A percentile compares a stretch with the other conserved stretches of the same genome.
These are phyloP conservation scores for Myotisia sp. DNA, from an alignment of 2,329 filamentous ascomycete species.

Conservation along the genomic window DNA sequence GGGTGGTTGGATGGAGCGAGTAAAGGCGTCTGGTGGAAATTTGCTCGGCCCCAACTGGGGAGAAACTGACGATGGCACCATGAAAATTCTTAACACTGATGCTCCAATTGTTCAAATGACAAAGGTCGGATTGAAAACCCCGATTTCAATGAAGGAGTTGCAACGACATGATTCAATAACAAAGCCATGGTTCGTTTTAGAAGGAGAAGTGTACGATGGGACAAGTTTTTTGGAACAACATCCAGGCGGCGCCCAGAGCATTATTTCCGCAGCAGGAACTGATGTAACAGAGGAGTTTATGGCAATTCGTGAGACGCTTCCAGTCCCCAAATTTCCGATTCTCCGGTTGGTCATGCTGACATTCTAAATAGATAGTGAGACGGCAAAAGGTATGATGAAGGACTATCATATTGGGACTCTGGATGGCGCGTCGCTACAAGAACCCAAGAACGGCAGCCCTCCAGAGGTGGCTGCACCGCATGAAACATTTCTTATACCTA, in stretches of 20 bases:
- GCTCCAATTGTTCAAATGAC: slow-evolving; percentile 63
- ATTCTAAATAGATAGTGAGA: slow-evolving; percentile 61
- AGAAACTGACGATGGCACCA: slow-evolving; percentile 37
- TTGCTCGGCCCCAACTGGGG: slow-evolving; percentile 75
- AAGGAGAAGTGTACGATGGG: slow-evolving; percentile 80
- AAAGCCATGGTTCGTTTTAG: slow-evolving; percentile 74
- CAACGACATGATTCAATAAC: slow-evolving; percentile 48
- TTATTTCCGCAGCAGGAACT: slow-evolving; percentile 64
- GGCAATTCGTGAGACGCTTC: slow-evolving; percentile 60
- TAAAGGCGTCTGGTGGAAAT: slow-evolving; percentile 70
- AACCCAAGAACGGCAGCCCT: slow-evolving; percentile 28
- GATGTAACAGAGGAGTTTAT: slow-evolving; percentile 82
- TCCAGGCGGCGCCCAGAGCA: slow-evolving; percentile 74
- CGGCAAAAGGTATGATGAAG: slow-evolving; percentile 79
- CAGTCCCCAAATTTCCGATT: not conserved
- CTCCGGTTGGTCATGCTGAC: slow-evolving; percentile 6
- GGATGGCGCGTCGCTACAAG: slow-evolving; percentile 41
- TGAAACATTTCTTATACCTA: too few species aligned
- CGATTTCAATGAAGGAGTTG: slow-evolving; percentile 58
- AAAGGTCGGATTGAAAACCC: slow-evolving; percentile 47
- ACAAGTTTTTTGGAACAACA: slow-evolving; percentile 66
- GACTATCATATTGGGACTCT: slow-evolving; percentile 72
- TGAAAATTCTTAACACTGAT: slow-evolving; percentile 28
- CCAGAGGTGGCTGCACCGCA: slow-evolving; percentile 57
- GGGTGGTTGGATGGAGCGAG: slow-evolving; percentile 85